Base-by-base conservation (phyloP, 2,329 filamentous ascomycete genomes). In the Dendrostoma leiphaemia region DNA sequence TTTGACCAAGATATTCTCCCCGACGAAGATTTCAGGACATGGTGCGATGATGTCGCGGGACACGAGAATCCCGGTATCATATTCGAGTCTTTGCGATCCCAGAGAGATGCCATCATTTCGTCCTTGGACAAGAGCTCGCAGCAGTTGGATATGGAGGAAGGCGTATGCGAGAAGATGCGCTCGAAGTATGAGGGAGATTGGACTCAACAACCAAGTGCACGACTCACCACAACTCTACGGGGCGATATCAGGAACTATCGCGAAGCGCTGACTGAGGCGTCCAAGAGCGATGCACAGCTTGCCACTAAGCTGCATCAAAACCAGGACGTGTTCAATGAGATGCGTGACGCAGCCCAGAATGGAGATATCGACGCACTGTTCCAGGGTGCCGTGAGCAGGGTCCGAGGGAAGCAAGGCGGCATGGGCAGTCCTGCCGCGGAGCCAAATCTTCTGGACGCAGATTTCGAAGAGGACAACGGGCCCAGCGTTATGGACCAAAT, bases 131-230 rank as follows among this genome's bases (percentile, higher is more conserved):
- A 83, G 54, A 90, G 90, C 63, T 85, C 86, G 52, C 96, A 96
- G 68, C 89, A 95, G 64, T 74, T 99, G 38, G 94, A 99, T 62
- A 91, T 94, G 85, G 94, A 99, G 70, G 95, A 97, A 73, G 95
- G 90, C 53, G 90, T 97, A 0, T 99, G 94, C 69, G 94, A 99
- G 70, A 99, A 97, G 77, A 99, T 99, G 94, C 84, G 94, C 44
- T 95, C 91, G 12, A 99, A 99, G 69, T 97, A 97, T 68, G 92
- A 93, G 52, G 82, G 80, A 26, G 93, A 97, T 51, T 99, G 94
- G 94, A 96, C 91, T 17, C 94, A 99, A 65, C 94, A 99, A 65
- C 94, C 94, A 10, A 97, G 93, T 67, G 90, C 90, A 29, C 82
- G 90, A 53, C 80, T 99, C 37, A 99, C 93, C 1, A 86, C 89